Conservation (phyloP, 768 basidiomycete species). For the Boletus pseudo-olivaceus region DNA sequence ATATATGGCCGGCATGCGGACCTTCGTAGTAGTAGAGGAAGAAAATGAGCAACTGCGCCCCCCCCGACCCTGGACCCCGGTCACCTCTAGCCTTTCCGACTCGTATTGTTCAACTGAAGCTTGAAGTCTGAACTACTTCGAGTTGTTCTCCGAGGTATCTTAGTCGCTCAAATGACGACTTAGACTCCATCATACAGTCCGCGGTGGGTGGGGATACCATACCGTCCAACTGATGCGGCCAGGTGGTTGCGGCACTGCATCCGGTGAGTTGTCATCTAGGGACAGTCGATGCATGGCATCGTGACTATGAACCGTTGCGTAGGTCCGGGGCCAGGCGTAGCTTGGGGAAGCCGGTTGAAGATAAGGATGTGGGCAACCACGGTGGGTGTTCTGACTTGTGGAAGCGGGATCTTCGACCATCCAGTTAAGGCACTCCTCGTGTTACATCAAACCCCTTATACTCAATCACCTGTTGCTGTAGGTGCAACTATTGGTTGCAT, state of each 20-base stretch:
- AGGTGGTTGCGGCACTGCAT: neutral
- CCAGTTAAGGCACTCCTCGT: neutral
- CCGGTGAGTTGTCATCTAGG: neutral
- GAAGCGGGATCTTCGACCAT: neutral
- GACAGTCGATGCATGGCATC: neutral
- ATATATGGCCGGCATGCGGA: neutral
- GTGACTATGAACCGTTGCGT: neutral
- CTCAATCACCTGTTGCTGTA: neutral
- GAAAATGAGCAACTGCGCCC: too few relatives aligned
- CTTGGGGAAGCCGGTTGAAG: neutral
- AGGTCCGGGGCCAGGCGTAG: neutral
- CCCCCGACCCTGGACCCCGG: too few relatives aligned
- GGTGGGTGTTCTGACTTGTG: neutral
- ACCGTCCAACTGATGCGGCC: neutral
- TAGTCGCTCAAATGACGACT: too few relatives aligned
- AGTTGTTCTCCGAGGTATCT: too few relatives aligned
- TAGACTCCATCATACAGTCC: neutral
- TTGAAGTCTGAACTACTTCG: too few relatives aligned
- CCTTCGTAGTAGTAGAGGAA: neutral
- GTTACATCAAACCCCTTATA: neutral
- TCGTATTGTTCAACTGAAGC: too few relatives aligned
- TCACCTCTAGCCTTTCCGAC: too few relatives aligned
- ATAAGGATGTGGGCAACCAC: neutral
- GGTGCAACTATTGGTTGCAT: neutral
- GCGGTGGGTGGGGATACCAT: neutral